Evolutionary conservation across 75 land plant species (phyloP), one percentile per base, ranked within the genome.

Genomic region (Picea glauca): DNA sequence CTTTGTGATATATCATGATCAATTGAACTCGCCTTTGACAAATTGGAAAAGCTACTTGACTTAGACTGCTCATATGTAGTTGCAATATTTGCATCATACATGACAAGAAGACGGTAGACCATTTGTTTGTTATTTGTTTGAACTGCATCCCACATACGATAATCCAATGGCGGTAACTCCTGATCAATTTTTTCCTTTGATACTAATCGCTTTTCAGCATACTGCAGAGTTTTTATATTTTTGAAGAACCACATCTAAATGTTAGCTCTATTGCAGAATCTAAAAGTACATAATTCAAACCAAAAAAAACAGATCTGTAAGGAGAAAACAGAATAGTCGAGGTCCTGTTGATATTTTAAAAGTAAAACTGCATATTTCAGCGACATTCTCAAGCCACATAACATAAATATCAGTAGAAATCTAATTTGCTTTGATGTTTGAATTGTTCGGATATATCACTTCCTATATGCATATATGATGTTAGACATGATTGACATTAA

Each of bases 131-230:
- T 80, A 65, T 86, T 88, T 38, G 76, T 75, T 74, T 83, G 85
- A n/a, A 98, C 98, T 35, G 99, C 99, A 80, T 95, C 86, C 98
- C 98, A 95, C 35, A 95, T 88, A 50, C 74, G 78, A 32, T 76
- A 59, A 2, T 89, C 84, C 32, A 72, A 60, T 50, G 85, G 62
- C 70, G 83, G 57, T 35, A 63, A 38, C 21, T 72, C 79, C 56
- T 83, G 14, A 50, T 80, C 72, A 13, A 57, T 43, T 76, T 60
- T 80, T 78, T 83, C 82, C 76, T 80, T 90, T 13, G 74, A 74
- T 26, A 98, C 82, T 21, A 94, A 82, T 20, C 61, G 32, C 77
- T 91, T 94, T 68, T 92, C 94, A 38, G 84, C 91, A 84, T 96
- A 96, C 98, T 94, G 88, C 56, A 77, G 6, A 56, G 82, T 50